Base-by-base conservation (phyloP, 2,329 filamentous ascomycete genomes). In the Penicillium sp. region DNA sequence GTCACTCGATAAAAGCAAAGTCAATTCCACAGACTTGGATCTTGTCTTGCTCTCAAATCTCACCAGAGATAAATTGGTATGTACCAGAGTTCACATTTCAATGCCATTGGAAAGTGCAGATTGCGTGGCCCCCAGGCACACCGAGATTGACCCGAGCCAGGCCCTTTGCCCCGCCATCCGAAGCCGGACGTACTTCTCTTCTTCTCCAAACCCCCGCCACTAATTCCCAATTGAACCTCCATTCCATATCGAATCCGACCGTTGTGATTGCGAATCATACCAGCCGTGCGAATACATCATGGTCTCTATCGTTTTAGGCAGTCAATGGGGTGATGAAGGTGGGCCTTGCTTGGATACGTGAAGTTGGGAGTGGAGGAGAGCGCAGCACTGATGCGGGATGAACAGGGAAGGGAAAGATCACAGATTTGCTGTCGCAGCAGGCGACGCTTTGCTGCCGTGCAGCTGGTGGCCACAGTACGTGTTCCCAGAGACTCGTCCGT, bases 321-420 rank as follows among this genome's bases (percentile, higher is more conserved):
- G 75, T 64, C 78, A 81, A 72, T 81, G 77, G 75, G 78, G 78
- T 66, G 78, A 81, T 73, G 78, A 81, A 73, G 78, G 78, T 75
- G 56, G 52, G 69, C 54, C 35, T 31, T 27, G 14, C 47, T 27
- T 19, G 35, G 50, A 39, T 11, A 10, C 33, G 31, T 11, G 44
- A 55, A 43, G 27, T 54, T 52, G 58, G 41, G 47, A 46, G 39
- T 43, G 51, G 50, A 50, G 49, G 40, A 36, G 40, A 54, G 13
- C 18, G 36, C 50, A 49, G 33, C 33, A 35, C 54, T 67, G 50
- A 65, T 62, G 24, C 10, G 40, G 39, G 58, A 60, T 52, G 14
- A 31, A 19, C 55, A 78, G 76, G 76, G 58, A 81, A 81, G 70
- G 78, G 78, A 51, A 81, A 81, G 69, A 78, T 81, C 43, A 78